Conservation (phyloP, 768 basidiomycete genomes). For the Russula abietina region DNA sequence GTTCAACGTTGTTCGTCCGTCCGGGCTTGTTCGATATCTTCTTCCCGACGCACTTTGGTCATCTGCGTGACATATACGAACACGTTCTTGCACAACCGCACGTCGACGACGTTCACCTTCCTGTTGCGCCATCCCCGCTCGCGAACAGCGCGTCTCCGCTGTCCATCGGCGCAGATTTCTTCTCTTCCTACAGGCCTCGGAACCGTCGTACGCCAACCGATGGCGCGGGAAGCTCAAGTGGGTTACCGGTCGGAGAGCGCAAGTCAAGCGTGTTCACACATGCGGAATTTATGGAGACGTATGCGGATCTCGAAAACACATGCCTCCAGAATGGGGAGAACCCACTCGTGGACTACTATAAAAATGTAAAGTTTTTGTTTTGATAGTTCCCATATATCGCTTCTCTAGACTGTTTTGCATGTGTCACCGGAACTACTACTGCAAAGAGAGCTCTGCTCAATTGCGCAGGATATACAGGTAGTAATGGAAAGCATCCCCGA, state of each 20-base stretch:
- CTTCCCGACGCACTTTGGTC: conserved; percentile 89
- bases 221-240: conserved; percentile 67
- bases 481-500: conserved; percentile 82
- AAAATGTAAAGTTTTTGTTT: conserved; percentile 91
- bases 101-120: conserved; percentile 28
- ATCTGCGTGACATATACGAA: conserved; percentile 87
- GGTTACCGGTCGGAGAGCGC: conserved; percentile 73
- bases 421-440: neutral
- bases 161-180: conserved; percentile 57
- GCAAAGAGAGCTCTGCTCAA: neutral
- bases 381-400: conserved; percentile 32
- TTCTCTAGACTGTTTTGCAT: neutral
- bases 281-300: conserved; percentile 81
- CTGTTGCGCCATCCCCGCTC: conserved; percentile 42
- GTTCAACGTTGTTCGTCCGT: conserved; percentile 82
- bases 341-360: conserved; percentile 83
- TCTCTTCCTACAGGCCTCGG: conserved; percentile 55
- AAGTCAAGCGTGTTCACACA: conserved; percentile 84
- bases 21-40: conserved; percentile 98
- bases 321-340: conserved; percentile 76
- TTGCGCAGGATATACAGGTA: conserved; percentile 67
- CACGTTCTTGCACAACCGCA: conserved; percentile 60
- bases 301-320: conserved; percentile 69
- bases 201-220: conserved; percentile 59
- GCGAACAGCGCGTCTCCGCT: conserved; percentile 44